Percentiles rank a stretch among this genome's conserved stretches.
Evolutionary conservation across 139 green algal genomes (phyloP).

Genomic region (Chlorella sp.): DNA sequence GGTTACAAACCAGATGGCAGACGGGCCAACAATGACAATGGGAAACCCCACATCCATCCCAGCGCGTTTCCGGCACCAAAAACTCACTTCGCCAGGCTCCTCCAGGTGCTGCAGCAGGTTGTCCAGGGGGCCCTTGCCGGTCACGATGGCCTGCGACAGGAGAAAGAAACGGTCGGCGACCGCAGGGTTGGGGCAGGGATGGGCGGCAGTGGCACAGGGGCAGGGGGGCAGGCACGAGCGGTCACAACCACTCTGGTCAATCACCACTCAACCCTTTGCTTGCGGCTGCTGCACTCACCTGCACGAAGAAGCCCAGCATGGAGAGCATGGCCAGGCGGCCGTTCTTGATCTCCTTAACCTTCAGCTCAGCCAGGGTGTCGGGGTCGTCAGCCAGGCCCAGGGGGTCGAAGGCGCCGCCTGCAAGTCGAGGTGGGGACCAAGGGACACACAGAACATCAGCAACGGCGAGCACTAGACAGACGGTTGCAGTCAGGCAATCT

Average conservation of each 20-base stretch:
- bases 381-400: conserved; percentile 83
- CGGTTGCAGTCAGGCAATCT: too few species aligned
- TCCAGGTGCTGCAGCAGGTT: conserved; percentile 85
- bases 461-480: too few species aligned
- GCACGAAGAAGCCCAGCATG: conserved; percentile 71
- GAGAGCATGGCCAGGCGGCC: conserved; percentile 80
- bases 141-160: conserved; percentile 45
- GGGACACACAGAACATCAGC: too few species aligned
- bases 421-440: too few species aligned
- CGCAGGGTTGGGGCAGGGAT: not conserved
- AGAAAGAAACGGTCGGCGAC: not conserved
- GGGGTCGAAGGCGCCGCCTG: conserved; percentile 68
- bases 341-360: conserved; percentile 86
- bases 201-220: too few species aligned
- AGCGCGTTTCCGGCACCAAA: not conserved
- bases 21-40: too few species aligned
- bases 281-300: too few species aligned
- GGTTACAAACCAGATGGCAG: not conserved
- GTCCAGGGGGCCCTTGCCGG: conserved; percentile 69
- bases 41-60: not conserved
- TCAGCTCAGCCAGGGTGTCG: conserved; percentile 78
- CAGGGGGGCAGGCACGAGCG: not conserved
- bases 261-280: too few species aligned
- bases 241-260: too few species aligned
- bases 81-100: conserved; percentile 60